Conservation (phyloP, 2,329 filamentous ascomycete genomes). For the Fusarium palustre region DNA sequence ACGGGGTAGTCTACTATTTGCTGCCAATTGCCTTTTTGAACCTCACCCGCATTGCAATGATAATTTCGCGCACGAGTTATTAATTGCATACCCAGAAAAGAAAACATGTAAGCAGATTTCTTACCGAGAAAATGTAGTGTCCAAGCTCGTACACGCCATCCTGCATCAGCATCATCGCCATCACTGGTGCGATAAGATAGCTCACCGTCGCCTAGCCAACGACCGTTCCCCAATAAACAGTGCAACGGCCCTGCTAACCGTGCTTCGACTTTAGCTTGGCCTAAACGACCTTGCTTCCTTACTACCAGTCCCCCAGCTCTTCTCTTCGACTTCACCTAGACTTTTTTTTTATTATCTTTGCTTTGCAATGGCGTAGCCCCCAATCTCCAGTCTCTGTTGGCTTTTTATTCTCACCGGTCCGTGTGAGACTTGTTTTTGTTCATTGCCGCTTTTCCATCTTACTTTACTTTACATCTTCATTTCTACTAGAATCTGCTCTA, state of each 20-base stretch:
- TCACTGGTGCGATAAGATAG: slow-evolving; percentile 42
- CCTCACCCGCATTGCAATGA: not conserved
- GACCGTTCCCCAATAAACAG: slow-evolving; percentile 44
- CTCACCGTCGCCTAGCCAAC: slow-evolving; percentile 44
- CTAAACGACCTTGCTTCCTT: slow-evolving; percentile 31
- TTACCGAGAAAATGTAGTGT: not conserved
- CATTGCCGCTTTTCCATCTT: slow-evolving; percentile 17
- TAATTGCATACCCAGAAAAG: not conserved
- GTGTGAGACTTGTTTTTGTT: slow-evolving; percentile 29
- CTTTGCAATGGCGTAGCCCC: slow-evolving; percentile 43
- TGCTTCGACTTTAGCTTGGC: slow-evolving; percentile 29
- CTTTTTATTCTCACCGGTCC: slow-evolving; percentile 29
- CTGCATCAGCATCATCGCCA: slow-evolving; percentile 23
- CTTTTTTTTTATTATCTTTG: slow-evolving; percentile 31
- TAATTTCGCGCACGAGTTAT: not conserved
- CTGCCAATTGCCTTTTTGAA: not conserved
- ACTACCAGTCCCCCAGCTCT: slow-evolving; percentile 38
- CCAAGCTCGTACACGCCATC: slow-evolving; percentile 22
- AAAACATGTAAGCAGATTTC: slow-evolving; percentile 1
- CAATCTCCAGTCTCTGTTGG: slow-evolving; percentile 34
- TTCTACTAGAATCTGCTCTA: slow-evolving; percentile 12
- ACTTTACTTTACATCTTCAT: slow-evolving; percentile 11
- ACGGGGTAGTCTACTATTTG: not conserved
- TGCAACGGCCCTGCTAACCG: slow-evolving; percentile 41
- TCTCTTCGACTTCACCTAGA: slow-evolving; percentile 22